Conservation (phyloP, 1,284 basidiomycete species). For the Moniliophthora roreri region DNA sequence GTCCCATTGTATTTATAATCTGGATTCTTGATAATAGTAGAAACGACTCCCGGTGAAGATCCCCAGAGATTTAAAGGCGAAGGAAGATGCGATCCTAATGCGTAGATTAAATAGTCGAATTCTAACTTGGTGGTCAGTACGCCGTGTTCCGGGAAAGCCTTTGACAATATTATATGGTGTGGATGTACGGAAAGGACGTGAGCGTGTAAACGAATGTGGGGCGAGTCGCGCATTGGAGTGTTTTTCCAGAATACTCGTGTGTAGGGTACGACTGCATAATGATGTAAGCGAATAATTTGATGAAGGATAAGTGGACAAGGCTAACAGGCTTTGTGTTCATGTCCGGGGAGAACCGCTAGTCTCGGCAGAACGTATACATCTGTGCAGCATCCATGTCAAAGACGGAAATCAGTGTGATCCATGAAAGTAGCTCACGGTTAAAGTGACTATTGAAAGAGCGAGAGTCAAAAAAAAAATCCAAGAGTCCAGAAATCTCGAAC, state of each 20-base stretch:
- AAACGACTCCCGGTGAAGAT: slow-evolving; percentile 12
- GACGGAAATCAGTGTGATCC: background rate
- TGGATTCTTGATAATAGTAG: slow-evolving; percentile 1
- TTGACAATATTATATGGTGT: slow-evolving; percentile 40
- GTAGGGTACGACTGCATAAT: slow-evolving; percentile 60
- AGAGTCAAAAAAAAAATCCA: background rate
- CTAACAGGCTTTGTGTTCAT: slow-evolving; percentile 73
- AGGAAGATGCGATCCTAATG: slow-evolving; percentile 57
- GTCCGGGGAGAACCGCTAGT: slow-evolving; percentile 60
- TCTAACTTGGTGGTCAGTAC: slow-evolving; percentile 18
- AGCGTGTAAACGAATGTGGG: slow-evolving; percentile 43
- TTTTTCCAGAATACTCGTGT: slow-evolving; percentile 34
- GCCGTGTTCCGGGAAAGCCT: slow-evolving; percentile 45
- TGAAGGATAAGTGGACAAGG: slow-evolving; percentile 16
- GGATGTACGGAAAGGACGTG: slow-evolving; percentile 28
- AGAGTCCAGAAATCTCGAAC: background rate
- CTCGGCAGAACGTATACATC: slow-evolving; percentile 67
- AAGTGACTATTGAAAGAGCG: slow-evolving; percentile 34
- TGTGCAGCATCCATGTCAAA: slow-evolving; percentile 22
- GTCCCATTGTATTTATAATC: slow-evolving; percentile 37
- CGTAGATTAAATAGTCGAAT: slow-evolving; percentile 60
- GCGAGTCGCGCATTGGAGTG: slow-evolving; percentile 14
- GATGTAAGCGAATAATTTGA: background rate
- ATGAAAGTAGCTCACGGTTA: slow-evolving; percentile 35
- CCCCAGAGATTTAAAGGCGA: slow-evolving; percentile 58